Conservation (phyloP, 2,329 filamentous ascomycete species). For the Cladosporium cucumerinum region DNA sequence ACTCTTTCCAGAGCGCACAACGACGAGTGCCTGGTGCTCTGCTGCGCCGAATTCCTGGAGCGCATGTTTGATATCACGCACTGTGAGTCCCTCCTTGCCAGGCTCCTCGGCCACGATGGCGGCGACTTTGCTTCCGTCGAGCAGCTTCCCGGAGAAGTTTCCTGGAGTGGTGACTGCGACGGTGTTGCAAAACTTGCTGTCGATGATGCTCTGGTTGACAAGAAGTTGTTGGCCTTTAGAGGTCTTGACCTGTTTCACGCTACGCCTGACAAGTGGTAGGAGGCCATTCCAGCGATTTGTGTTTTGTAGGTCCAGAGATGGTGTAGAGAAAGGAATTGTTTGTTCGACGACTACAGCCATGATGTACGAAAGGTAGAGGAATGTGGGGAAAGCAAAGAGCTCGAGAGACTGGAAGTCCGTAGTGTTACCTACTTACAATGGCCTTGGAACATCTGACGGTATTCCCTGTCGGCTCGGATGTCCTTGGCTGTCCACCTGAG, state of each 20-base stretch:
- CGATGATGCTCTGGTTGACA: conserved; percentile 29
- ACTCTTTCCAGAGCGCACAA: conserved; percentile 30
- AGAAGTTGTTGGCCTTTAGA: conserved; percentile 32
- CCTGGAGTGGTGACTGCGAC: conserved; percentile 30
- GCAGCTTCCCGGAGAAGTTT: conserved; percentile 35
- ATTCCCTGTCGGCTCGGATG: conserved; percentile 1
- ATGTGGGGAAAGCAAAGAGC: not conserved
- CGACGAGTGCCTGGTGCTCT: conserved; percentile 28
- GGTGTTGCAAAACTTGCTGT: conserved; percentile 29
- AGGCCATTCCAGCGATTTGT: conserved; percentile 33
- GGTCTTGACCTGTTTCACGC: conserved; percentile 28
- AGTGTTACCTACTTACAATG: conserved; percentile 4
- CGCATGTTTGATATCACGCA: conserved; percentile 28
- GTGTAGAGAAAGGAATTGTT: conserved; percentile 33
- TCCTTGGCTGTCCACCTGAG: conserved; percentile 4
- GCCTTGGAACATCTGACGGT: not conserved
- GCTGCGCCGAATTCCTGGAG: conserved; percentile 26
- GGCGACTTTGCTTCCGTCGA: conserved; percentile 33
- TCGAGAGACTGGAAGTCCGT: not conserved
- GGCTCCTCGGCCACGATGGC: conserved; percentile 31
- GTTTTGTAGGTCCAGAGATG: conserved; percentile 31
- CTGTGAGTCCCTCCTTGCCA: conserved; percentile 28
- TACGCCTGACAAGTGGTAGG: conserved; percentile 34
- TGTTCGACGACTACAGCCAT: conserved; percentile 39
- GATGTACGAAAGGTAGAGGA: not conserved